Base-by-base conservation (phyloP, 805 yeast species). In the Komagataella mondaviorum region DNA sequence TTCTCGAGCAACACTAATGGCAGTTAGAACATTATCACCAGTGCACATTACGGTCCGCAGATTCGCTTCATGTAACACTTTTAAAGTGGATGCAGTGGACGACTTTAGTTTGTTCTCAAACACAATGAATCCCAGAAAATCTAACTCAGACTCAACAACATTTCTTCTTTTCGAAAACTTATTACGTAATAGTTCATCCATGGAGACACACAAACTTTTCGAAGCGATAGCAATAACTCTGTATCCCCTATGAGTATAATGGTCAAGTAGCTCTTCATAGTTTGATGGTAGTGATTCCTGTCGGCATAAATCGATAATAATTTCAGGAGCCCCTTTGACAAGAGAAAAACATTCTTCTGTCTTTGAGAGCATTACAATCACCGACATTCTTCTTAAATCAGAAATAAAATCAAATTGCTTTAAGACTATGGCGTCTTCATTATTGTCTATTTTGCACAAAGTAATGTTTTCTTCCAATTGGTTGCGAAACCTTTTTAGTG, bases 261-360 rank as follows among this genome's bases (percentile, higher is more conserved):
- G 75, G 59, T 88, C 84, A 43, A 93, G 71, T 20, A 85, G 63
- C 39, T 84, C 85, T 22, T 84, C 83, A 62, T 77, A 93, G 59
- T 89, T 78, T 1, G 65, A 61, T 1, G 99, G 99, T 49, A 93
- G 66, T 0, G 89, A 70, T 17, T 75, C 78, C 1, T 83, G 79
- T 14, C 71, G 68, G 67, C 99, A 93, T 30, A 93, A 79, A 16
- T 80, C 83, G 30, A 76, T 71, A 75, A 93, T 86, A 8, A 90
- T 87, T 63, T 93, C 99, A 0, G 99, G 99, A 0, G 99, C 99
- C 49, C 99, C 99, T 62, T 93, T 93, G 10, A 93, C 88, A 62
- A 78, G 83, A 54, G 69, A 67, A 54, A 72, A 71, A 30, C 39
- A 30, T 10, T 30, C 12, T 23, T 45, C 47, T n/a, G 22, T 18